Evolutionary conservation across 305 asterid species (phyloP).

Genomic region (Fraxinus dipetala): DNA sequence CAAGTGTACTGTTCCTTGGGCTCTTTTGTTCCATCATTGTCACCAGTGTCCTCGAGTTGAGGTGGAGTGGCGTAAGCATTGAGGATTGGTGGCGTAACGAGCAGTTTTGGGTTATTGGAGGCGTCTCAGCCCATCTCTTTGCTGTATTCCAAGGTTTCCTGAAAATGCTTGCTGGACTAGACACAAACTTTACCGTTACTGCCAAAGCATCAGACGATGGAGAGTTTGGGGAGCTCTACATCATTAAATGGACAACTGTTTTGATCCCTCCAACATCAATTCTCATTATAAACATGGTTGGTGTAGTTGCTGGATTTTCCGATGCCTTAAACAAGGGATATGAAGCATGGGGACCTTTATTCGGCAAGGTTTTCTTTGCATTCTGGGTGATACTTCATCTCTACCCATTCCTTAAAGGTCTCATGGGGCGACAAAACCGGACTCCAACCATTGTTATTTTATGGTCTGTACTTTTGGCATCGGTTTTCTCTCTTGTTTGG

Average conservation of each 20-base stretch:
- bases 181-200: constrained; percentile 91
- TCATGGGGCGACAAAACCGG: constrained; percentile 90
- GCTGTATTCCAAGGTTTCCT: constrained; percentile 96
- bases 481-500: constrained; percentile 95
- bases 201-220: constrained; percentile 75
- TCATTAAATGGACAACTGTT: constrained; percentile 92
- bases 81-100: constrained; percentile 94
- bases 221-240: constrained; percentile 81
- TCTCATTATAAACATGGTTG: constrained; percentile 73
- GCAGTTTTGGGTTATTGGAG: constrained; percentile 98
- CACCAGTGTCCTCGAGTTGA: constrained; percentile 79
- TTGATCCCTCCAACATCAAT: constrained; percentile 90
- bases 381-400: constrained; percentile 92
- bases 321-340: constrained; percentile 92
- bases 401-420: constrained; percentile 90
- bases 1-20: constrained; percentile 76
- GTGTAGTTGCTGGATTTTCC: constrained; percentile 89
- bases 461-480: constrained; percentile 92
- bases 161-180: constrained; percentile 87
- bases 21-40: constrained; percentile 77
- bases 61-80: constrained; percentile 96
- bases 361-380: constrained; percentile 86
- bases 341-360: constrained; percentile 88
- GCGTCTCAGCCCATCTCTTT: constrained; percentile 90
- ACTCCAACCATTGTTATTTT: constrained; percentile 86